Conservation (phyloP, 192 early-diverging fungal genomes). For the Linnemannia exigua region DNA sequence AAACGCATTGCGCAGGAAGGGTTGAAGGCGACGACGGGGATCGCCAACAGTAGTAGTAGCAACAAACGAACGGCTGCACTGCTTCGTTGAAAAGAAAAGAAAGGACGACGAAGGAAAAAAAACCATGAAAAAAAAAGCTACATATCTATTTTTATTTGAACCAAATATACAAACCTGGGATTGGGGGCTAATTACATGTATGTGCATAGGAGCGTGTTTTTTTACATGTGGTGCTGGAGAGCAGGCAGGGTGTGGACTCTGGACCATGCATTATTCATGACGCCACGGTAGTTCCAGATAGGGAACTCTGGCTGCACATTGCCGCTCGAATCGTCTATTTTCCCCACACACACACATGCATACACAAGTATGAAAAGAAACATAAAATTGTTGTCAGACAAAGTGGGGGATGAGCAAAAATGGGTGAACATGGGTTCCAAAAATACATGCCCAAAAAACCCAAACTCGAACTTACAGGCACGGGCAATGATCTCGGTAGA, state of each 20-base stretch:
- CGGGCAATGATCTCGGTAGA: conserved; percentile 78
- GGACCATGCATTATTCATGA: conserved; percentile 83
- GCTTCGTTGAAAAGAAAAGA: background rate
- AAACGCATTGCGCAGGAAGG: conserved; percentile 22
- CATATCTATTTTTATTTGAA: no score
- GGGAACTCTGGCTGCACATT: conserved; percentile 89
- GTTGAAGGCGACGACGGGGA: background rate
- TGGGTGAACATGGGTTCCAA: background rate
- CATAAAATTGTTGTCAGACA: background rate
- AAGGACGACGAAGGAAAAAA: no score
- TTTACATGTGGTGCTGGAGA: conserved; percentile 17
- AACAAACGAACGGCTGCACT: background rate
- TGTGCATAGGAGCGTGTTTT: background rate
- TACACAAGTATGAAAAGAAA: background rate
- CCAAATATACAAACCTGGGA: no score
- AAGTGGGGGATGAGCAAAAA: no score
- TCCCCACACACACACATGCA: background rate
- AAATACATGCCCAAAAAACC: background rate
- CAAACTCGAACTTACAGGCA: conserved; percentile 67
- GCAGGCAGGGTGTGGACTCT: conserved; percentile 27
- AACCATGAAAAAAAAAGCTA: background rate
- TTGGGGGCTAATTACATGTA: background rate
- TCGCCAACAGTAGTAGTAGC: background rate
- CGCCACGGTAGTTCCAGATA: conserved; percentile 85
- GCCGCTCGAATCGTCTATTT: conserved; percentile 80